These are phyloP conservation scores for Sutorius australiensis DNA, from an alignment of 768 basidiomycete species.

Conservation along the genomic window DNA sequence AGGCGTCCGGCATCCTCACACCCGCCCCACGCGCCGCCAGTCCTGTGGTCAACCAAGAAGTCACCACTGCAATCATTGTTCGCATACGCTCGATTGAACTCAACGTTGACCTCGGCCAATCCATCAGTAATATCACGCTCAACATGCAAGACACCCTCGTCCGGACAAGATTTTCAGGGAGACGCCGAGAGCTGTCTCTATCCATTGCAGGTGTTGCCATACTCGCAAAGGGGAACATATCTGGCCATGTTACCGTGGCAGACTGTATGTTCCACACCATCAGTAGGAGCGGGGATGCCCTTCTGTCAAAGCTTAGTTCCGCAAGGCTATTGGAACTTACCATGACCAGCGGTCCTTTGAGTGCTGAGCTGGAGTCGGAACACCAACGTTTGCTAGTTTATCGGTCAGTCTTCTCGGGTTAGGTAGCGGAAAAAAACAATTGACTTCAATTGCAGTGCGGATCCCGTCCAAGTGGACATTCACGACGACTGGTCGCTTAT, in stretches of 20 bases:
- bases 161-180: constrained; percentile 62
- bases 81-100: constrained; percentile 71
- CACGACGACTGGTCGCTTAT: constrained; percentile 78
- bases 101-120: constrained; percentile 80
- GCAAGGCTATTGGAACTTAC: constrained; percentile 66
- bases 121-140: constrained; percentile 70
- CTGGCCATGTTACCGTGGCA: constrained; percentile 63
- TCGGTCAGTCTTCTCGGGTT: constrained; percentile 44
- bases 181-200: constrained; percentile 61
- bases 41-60: constrained; percentile 34
- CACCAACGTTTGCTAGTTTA: constrained; percentile 71
- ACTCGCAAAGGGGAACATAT: constrained; percentile 63
- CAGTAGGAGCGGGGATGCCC: constrained; percentile 48
- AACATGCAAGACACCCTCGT: constrained; percentile 61
- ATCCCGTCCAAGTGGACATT: constrained; percentile 71
- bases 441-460: constrained; percentile 47
- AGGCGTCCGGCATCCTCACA: constrained; percentile 17
- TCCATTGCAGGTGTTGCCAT: constrained; percentile 53
- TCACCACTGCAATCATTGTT: constrained; percentile 62
- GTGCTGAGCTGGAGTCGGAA: constrained; percentile 69
- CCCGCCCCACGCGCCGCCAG: constrained; percentile 11
- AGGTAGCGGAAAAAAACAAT: background rate
- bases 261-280: constrained; percentile 74
- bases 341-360: constrained; percentile 69
- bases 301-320: constrained; percentile 30